Evolutionary conservation across 2,329 filamentous ascomycete genomes (phyloP).

Genomic region (Madurella fahalii): DNA sequence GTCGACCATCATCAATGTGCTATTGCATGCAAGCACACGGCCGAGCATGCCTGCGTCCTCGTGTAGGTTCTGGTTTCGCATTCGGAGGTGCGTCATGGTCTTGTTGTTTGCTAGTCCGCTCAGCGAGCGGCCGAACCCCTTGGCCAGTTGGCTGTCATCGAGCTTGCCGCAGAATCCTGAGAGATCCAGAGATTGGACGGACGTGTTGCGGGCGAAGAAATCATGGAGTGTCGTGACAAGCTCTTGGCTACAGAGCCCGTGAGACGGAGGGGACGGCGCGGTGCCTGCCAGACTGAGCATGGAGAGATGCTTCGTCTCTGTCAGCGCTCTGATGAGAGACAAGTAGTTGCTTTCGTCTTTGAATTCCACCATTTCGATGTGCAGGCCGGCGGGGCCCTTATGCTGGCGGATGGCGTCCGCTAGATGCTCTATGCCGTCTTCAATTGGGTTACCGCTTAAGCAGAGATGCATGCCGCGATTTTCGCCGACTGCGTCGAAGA

Average conservation of each 20-base stretch:
- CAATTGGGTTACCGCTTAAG: constrained; percentile 50
- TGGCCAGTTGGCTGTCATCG: constrained; percentile 53
- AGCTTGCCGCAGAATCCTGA: constrained; percentile 55
- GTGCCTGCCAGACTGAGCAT: constrained; percentile 54
- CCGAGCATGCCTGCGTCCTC: constrained; percentile 50
- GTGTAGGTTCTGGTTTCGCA: constrained; percentile 54
- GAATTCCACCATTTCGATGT: constrained; percentile 57
- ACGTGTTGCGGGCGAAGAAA: constrained; percentile 49
- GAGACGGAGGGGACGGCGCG: constrained; percentile 39
- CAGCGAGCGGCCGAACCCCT: constrained; percentile 49
- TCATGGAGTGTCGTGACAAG: constrained; percentile 46
- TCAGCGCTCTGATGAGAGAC: constrained; percentile 46
- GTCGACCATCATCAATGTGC: constrained; percentile 48
- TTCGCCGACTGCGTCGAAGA: constrained; percentile 49
- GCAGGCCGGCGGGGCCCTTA: constrained; percentile 47
- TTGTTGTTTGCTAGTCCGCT: constrained; percentile 30
- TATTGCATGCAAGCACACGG: constrained; percentile 46
- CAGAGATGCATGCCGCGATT: constrained; percentile 45
- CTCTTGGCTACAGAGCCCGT: constrained; percentile 36
- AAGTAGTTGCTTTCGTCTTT: constrained; percentile 48
- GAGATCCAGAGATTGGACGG: constrained; percentile 51
- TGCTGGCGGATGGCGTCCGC: constrained; percentile 45
- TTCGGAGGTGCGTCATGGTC: constrained; percentile 44
- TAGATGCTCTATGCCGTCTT: constrained; percentile 48
- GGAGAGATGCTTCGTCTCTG: constrained; percentile 46